These are phyloP conservation scores for Aegilops sharonensis DNA, from an alignment of 176 grass and related monocot genomes.

Conservation along the genomic window DNA sequence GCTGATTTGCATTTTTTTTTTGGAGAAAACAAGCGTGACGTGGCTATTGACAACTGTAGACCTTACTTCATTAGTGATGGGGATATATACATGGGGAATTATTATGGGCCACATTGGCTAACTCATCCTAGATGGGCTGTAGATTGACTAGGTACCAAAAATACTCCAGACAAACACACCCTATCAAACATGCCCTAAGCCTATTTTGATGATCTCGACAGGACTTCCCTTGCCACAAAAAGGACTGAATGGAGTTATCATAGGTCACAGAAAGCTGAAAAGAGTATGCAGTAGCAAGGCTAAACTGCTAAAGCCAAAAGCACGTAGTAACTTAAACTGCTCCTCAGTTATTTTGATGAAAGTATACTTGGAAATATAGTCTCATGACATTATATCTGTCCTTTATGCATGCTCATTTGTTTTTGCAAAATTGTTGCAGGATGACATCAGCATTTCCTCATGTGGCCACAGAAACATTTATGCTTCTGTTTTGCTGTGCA, in stretches of 20 bases:
- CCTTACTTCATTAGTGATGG: background rate
- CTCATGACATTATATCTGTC: background rate
- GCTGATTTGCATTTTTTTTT: background rate
- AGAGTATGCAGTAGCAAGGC: too few relatives aligned
- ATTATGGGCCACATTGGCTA: background rate
- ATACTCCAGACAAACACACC: background rate
- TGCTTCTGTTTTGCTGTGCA: constrained; percentile 3
- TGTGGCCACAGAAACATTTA: constrained; percentile 1
- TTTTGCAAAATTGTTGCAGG: background rate
- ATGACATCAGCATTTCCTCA: background rate
- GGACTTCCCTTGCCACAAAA: too few relatives aligned
- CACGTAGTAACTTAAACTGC: background rate
- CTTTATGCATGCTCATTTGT: background rate
- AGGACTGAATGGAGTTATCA: too few relatives aligned
- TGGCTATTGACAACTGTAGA: background rate
- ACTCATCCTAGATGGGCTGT: background rate
- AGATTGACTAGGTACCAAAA: background rate
- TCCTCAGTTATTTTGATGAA: background rate
- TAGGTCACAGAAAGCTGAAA: too few relatives aligned
- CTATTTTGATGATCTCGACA: too few relatives aligned
- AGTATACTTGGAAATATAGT: background rate
- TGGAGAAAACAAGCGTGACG: background rate
- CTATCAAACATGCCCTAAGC: too few relatives aligned
- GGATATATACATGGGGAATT: background rate
- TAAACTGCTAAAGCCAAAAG: too few relatives aligned